Evolutionary conservation across 805 yeast genomes (phyloP), one percentile per base, ranked within the genome.

Genomic region (Huiozyma naganishii): DNA sequence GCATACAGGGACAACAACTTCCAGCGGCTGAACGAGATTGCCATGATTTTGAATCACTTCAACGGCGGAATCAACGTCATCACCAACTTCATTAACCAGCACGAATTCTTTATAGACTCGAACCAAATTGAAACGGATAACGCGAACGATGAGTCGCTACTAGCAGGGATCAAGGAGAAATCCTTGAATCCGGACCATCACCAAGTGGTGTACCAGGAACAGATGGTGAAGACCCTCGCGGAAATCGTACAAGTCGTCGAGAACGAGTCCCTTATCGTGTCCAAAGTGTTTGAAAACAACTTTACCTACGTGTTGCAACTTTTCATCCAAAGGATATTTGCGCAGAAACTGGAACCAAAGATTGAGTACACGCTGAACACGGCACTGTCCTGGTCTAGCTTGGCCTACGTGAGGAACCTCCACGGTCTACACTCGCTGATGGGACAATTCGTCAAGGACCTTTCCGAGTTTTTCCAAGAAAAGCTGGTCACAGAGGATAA

Each of bases 21-120:
- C 52, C 68, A 69, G n/a, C 76, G 75, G 43, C 79, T 92, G 82
- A 79, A 76, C 53, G 87, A 80, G 45, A 74, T 80, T 27, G 86
- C 96, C 0, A 77, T 76, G 41, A 75, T 88, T 12, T 68, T 89
- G 41, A 74, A 79, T 42, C 84, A 79, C 48, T 90, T 80, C 67
- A 89, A 90, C 57, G 90, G 87, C 13, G 96, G 96, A 9, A 71
- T 76, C 8, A 79, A 82, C 46, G 90, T 89, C 7, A 82, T 86
- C 7, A 86, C 81, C 57, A 78, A 81, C 40, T 90, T 85, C 64
- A 83, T 89, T 36, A 79, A 77, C 57, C 87, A 84, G 57, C 86
- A 84, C 57, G 83, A 79, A 40, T 73, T 81, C 46, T 83, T 89
- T 60, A 68, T 65, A 40, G 53, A 61, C 52, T 64, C 61, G 34